Evolutionary conservation across 2,329 filamentous ascomycete species (phyloP), one percentile per base, ranked within the genome.

Genomic region (Alternaria sp.): DNA sequence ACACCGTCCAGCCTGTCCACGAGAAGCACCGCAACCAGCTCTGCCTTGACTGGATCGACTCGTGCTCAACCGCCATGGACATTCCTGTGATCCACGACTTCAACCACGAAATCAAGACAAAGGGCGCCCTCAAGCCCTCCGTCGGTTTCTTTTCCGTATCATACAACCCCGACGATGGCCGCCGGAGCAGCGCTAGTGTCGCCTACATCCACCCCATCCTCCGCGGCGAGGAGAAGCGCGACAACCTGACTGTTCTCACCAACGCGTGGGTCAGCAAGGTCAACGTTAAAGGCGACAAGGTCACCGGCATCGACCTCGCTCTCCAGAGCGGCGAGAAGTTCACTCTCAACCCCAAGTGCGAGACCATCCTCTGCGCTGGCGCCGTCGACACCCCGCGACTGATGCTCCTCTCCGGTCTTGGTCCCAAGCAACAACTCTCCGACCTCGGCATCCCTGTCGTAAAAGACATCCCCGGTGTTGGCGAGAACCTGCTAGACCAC

Each of bases 131-230:
- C 68, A 89, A 88, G 69, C 85, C 91, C 73, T 91, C 91, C 53
- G 92, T 96, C 26, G 94, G 94, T 60, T 97, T 97, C 86, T 95
- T 97, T 85, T 94, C 91, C 68, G 89, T 97, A 70, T 90, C 92
- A 41, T 97, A 97, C 84, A 96, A 97, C 83, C 94, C 94, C 3
- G 93, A 97, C 75, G 90, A 93, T 74, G 92, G 93, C 75, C 88
- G 88, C 72, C 89, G 94, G 67, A 95, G 91, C 83, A 94, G 91
- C 77, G 93, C 94, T 63, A 94, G 91, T 62, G 93, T 97, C 21
- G 94, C 94, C 18, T 97, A 97, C 82, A 94, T 97, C 75, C 94
- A 97, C 82, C 94, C 94, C 37, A 94, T 97, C 75, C 87, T 97
- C 56, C 88, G 91, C 44, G 93, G 92, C 44, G 90, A 94, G 51